A percentile compares a stretch with the other conserved stretches of the same genome.
Conservation (phyloP, 345 rosid genomes). For the Syzygium grande region DNA sequence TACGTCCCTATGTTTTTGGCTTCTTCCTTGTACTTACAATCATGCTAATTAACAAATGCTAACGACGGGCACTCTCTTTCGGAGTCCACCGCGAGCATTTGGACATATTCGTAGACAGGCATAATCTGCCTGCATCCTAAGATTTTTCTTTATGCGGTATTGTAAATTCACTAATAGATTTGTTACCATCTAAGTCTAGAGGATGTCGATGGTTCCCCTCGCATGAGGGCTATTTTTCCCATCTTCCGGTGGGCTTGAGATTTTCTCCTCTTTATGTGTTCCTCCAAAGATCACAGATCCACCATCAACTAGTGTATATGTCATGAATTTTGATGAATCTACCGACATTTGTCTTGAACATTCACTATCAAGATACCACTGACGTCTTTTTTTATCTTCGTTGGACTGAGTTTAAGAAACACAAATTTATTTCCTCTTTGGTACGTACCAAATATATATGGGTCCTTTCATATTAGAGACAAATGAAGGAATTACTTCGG, state of each 20-base stretch:
- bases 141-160: neutral
- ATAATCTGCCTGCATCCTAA: neutral
- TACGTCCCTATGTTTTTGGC: neutral
- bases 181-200: neutral
- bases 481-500: neutral
- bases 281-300: neutral
- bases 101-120: neutral
- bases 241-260: neutral
- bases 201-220: neutral
- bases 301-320: neutral
- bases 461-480: neutral
- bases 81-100: neutral
- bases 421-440: neutral
- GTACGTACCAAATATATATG: neutral
- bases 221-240: neutral
- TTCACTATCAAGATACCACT: neutral
- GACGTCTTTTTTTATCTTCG: neutral
- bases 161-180: neutral
- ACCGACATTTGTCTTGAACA: neutral
- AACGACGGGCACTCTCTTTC: neutral
- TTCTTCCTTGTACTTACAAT: neutral
- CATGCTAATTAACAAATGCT: neutral
- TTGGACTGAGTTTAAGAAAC: neutral
- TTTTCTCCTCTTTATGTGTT: neutral
- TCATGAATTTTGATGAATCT: neutral